Evolutionary conservation across 2,329 filamentous ascomycete genomes (phyloP).

Genomic region (Ceratocystis huliohia): DNA sequence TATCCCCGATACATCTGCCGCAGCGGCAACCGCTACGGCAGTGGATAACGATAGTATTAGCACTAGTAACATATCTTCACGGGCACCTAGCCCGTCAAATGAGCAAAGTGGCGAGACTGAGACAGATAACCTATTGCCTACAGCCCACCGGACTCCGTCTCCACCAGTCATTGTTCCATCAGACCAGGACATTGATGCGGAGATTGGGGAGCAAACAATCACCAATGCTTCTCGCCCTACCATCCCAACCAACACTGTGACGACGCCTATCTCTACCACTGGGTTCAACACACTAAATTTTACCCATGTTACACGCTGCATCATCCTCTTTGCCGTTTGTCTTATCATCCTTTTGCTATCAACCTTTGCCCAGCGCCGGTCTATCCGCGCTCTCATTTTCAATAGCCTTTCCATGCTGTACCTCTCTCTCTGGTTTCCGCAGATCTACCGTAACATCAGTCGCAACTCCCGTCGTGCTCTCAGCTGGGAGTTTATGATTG

Average conservation of each 20-base stretch:
- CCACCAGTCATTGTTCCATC: constrained; percentile 44
- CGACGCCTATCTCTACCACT: constrained; percentile 27
- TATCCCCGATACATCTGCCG: background rate
- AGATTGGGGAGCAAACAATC: constrained; percentile 35
- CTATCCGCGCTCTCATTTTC: constrained; percentile 43
- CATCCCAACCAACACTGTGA: constrained; percentile 24
- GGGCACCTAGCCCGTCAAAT: constrained; percentile 20
- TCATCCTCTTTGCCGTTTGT: constrained; percentile 42
- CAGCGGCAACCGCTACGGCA: background rate
- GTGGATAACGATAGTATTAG: background rate
- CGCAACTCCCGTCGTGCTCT: constrained; percentile 86
- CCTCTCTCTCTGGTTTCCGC: constrained; percentile 82
- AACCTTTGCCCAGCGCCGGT: constrained; percentile 47
- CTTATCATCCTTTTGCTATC: constrained; percentile 47
- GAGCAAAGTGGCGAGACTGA: constrained; percentile 11
- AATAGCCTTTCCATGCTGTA: constrained; percentile 59
- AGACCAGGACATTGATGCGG: constrained; percentile 50
- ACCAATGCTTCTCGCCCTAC: background rate
- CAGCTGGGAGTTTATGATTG: constrained; percentile 80
- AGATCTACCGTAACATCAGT: constrained; percentile 79
- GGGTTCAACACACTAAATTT: constrained; percentile 32
- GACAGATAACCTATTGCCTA: constrained; percentile 14
- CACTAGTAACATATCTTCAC: constrained; percentile 20
- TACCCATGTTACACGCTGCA: constrained; percentile 44
- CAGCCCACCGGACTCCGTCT: constrained; percentile 19